Evolutionary conservation across 306 rosid genomes (phyloP), one percentile per base, ranked within the genome.

Genomic region (Begonia peltatifolia): DNA sequence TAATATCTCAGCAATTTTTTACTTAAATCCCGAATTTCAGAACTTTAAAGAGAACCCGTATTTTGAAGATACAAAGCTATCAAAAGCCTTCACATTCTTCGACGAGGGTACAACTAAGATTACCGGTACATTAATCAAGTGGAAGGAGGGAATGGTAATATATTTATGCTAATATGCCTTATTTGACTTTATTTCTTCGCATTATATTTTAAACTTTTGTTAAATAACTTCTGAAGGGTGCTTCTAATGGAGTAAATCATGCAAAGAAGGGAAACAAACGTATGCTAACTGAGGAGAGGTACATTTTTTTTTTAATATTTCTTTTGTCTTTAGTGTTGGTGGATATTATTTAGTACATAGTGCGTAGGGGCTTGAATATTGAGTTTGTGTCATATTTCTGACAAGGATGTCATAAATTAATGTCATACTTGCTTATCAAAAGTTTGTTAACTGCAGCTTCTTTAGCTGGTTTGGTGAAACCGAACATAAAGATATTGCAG

Each of bases 391-490:
- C 8, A 9, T 30, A 30, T 30, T 30, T 30, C 8, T 30, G 5
- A 30, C 38, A 6, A 30, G 6, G 5, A 2, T 7, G 38, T 30
- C 8, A 1, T 30, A 30, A 30, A 30, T 30, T 4, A 30, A 30
- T 30, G 38, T 30, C 38, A 30, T 7, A 30, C 6, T 30, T 30
- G 38, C 38, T 30, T 6, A 30, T 30, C 38, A 30, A 30, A 30
- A 30, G 38, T 62, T 48, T 9, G 50, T 53, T 50, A 12, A 35
- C 38, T 73, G 73, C 76, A 82, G 92, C 68, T 82, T 82, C 68
- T 79, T 83, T 70, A 79, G 71, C 67, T 83, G 83, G 93, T 76
- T 83, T 68, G 50, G 76, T 9, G 81, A 82, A 54, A 71, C 75
- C 8, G 71, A 75, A 41, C 79, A 71, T 59, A 68, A 73, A 66